Conservation (phyloP, 371 early-diverging fungal genomes). For the Mucor velutinosus region DNA sequence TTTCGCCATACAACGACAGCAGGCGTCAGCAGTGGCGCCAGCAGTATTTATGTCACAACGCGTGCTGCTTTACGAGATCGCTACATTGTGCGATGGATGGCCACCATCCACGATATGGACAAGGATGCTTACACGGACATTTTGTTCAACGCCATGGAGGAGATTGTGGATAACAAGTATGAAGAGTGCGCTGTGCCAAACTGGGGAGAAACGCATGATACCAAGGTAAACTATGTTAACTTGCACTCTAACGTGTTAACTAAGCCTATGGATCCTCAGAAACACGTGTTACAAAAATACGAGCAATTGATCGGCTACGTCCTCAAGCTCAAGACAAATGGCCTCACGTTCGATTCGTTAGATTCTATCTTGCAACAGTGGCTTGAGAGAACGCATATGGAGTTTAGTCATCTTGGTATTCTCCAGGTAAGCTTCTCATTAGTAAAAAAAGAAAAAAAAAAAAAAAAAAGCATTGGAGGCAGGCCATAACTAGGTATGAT, state of each 20-base stretch:
- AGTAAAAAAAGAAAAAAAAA: too few species aligned
- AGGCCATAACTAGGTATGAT: background rate
- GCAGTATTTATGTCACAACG: constrained; percentile 48
- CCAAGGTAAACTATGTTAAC: constrained; percentile 19
- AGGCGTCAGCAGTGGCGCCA: constrained; percentile 45
- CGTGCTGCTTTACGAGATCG: constrained; percentile 44
- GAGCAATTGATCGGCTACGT: constrained; percentile 44
- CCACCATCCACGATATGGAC: constrained; percentile 43
- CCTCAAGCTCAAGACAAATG: constrained; percentile 44
- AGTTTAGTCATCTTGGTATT: constrained; percentile 32
- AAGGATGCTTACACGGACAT: constrained; percentile 31
- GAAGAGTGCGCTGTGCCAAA: constrained; percentile 28
- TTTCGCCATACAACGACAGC: constrained; percentile 14
- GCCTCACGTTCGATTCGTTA: constrained; percentile 41
- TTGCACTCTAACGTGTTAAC: background rate
- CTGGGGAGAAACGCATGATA: constrained; percentile 28
- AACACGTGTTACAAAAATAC: constrained; percentile 32
- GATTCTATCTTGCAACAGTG: constrained; percentile 46
- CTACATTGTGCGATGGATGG: constrained; percentile 45
- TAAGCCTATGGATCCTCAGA: constrained; percentile 18
- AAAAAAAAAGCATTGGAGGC: too few species aligned
- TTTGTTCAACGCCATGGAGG: constrained; percentile 34
- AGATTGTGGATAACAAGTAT: constrained; percentile 36
- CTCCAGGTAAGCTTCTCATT: constrained; percentile 19
- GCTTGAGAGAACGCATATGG: constrained; percentile 38